A percentile compares a stretch with the other conserved stretches of the same genome.
These are phyloP conservation scores for Trichothecium roseum DNA, from an alignment of 2,329 filamentous ascomycete genomes.

Conservation along the genomic window DNA sequence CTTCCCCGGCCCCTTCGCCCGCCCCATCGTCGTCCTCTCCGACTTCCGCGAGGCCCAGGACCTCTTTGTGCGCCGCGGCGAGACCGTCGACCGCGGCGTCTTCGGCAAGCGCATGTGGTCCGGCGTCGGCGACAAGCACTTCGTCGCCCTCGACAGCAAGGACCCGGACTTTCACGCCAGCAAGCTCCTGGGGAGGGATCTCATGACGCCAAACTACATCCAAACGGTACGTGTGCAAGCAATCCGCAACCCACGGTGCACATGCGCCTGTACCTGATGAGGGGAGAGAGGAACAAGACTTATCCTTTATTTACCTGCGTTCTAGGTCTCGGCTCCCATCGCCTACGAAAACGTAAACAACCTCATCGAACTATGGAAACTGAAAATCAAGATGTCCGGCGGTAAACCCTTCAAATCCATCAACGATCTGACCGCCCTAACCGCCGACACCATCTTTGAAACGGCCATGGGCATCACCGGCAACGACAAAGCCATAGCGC, in stretches of 20 bases:
- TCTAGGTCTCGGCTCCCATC: neutral
- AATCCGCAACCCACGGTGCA: too few species aligned
- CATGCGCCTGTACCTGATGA: too few species aligned
- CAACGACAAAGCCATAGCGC: too few species aligned
- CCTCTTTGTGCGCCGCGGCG: constrained; percentile 20
- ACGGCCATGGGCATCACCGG: neutral
- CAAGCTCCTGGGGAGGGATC: constrained; percentile 21
- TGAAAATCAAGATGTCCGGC: neutral
- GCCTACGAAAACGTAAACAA: neutral
- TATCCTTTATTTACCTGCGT: neutral
- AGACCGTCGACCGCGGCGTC: constrained; percentile 8
- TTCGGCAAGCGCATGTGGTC: constrained; percentile 13
- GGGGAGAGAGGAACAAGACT: too few species aligned
- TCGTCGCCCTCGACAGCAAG: too few species aligned
- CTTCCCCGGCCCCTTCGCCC: constrained; percentile 19
- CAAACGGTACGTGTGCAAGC: too few species aligned
- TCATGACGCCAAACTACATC: constrained; percentile 26
- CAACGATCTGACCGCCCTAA: neutral
- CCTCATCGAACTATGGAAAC: neutral
- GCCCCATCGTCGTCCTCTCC: constrained; percentile 19
- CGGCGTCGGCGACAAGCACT: constrained; percentile 11
- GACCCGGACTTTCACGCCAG: constrained; percentile 21
- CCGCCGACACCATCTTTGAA: neutral
- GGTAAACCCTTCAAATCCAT: neutral
- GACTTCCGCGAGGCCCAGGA: constrained; percentile 22